These are phyloP conservation scores for Oemleria cerasiformis DNA, from an alignment of 306 rosid species.

Conservation along the genomic window DNA sequence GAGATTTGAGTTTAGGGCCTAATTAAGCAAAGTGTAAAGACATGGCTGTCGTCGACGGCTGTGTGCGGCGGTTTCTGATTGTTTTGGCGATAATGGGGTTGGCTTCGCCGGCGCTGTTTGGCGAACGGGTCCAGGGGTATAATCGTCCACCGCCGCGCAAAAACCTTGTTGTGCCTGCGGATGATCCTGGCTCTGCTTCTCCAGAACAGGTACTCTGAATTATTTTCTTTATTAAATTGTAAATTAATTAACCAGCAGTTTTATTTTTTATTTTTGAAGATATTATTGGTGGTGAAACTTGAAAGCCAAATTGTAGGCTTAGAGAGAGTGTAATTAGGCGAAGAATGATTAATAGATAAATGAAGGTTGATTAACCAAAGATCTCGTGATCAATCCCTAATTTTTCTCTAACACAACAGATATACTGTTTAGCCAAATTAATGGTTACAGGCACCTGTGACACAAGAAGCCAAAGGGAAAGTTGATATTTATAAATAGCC, in stretches of 20 bases:
- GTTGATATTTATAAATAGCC: no score
- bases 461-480: background rate
- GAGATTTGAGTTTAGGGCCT: background rate
- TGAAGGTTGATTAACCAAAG: background rate
- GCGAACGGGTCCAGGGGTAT: constrained; percentile 21
- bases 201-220: constrained; percentile 40
- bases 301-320: background rate
- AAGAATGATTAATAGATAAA: background rate
- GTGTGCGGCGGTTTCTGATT: constrained; percentile 6
- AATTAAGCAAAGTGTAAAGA: background rate
- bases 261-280: background rate
- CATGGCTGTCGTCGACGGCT: constrained; percentile 17
- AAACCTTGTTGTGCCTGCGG: constrained; percentile 9
- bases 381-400: background rate
- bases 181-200: constrained; percentile 24
- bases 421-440: background rate
- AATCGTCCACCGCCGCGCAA: constrained; percentile 35
- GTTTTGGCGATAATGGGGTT: constrained; percentile 1
- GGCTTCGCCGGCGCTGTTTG: constrained; percentile 19
- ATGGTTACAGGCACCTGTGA: background rate
- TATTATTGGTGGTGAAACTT: background rate
- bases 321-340: background rate
- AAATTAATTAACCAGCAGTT: no score
- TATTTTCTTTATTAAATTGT: background rate
- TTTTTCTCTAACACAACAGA: background rate